Percentiles rank a stretch among this genome's conserved stretches.
phyloP scores from a whole-genome alignment of 208 protist species.

The Trypanosoma mega region DNA sequence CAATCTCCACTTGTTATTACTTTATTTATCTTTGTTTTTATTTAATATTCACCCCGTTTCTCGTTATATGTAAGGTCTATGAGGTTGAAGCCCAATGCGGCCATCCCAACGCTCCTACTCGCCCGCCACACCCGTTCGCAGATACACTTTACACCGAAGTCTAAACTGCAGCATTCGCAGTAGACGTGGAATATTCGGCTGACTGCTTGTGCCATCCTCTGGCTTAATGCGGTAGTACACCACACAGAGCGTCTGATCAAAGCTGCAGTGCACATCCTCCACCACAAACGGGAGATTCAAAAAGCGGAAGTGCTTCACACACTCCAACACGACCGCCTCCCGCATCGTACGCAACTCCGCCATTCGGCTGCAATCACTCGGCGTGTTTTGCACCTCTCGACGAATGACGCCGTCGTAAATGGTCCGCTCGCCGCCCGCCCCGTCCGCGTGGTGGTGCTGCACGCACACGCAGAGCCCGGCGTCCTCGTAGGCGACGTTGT shows the following conservation, averaged over 20 bases:
- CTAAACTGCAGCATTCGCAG: constrained; percentile 52
- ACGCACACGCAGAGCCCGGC: constrained; percentile 47
- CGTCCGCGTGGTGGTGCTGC: constrained; percentile 19
- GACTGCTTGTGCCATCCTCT: constrained; percentile 30
- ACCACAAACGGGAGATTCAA: constrained; percentile 59
- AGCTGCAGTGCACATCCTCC: constrained; percentile 56
- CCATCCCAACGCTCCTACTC: constrained; percentile 9
- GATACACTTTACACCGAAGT: constrained; percentile 45
- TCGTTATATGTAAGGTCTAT: no score
- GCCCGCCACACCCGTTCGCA: constrained; percentile 15
- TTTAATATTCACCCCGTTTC: no score
- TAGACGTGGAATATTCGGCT: constrained; percentile 42
- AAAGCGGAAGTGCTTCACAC: constrained; percentile 59
- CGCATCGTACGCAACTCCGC: constrained; percentile 24
- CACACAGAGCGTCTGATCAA: constrained; percentile 54
- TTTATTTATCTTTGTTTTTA: no score
- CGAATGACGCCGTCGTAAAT: constrained; percentile 46
- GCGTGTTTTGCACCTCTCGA: constrained; percentile 27
- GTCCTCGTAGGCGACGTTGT: constrained; percentile 43
- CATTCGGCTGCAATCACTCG: constrained; percentile 31
- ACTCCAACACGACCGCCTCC: constrained; percentile 38
- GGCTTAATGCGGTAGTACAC: constrained; percentile 48
- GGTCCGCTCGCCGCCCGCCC: not conserved
- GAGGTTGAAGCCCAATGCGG: constrained; percentile 1
- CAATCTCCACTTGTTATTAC: no score